Conservation (phyloP, 768 basidiomycete species). For the Vishniacozyma victoriae region DNA sequence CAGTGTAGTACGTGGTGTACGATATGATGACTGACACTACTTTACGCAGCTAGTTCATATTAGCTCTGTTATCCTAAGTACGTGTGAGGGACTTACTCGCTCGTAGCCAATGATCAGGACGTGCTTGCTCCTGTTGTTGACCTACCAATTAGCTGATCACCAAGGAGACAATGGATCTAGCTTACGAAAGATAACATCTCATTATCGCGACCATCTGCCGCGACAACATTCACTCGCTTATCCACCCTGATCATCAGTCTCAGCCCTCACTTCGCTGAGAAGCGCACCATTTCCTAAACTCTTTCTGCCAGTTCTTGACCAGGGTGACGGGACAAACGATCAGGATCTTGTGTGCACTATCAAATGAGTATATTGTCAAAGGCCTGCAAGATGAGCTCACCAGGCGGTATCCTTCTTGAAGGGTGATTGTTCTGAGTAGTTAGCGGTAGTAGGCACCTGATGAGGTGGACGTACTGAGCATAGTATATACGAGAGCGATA, state of each 20-base stretch:
- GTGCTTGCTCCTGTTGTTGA: conserved; percentile 49
- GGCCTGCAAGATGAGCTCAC: too few species aligned
- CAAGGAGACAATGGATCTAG: conserved; percentile 50
- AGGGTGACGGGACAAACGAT: conserved; percentile 93
- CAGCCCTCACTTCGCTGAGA: conserved; percentile 8
- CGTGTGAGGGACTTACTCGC: conserved; percentile 48
- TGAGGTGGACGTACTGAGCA: conserved; percentile 63
- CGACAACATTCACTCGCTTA: conserved; percentile 53
- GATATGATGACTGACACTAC: conserved; percentile 59
- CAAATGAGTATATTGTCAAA: neutral
- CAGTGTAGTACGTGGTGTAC: neutral
- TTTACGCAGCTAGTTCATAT: conserved; percentile 56
- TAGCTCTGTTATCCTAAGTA: neutral
- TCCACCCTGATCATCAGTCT: neutral
- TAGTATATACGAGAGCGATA: conserved; percentile 84
- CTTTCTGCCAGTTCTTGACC: conserved; percentile 88
- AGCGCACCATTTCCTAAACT: conserved; percentile 89
- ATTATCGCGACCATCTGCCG: conserved; percentile 58
- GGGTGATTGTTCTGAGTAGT: conserved; percentile 32
- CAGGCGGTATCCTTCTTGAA: too few species aligned
- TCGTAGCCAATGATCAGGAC: conserved; percentile 95
- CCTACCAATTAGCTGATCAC: conserved; percentile 6
- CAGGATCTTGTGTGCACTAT: conserved; percentile 66
- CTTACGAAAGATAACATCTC: conserved; percentile 65
- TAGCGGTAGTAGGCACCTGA: neutral